Conservation (phyloP, 345 rosid species). For the Eucalyptus polybractea region DNA sequence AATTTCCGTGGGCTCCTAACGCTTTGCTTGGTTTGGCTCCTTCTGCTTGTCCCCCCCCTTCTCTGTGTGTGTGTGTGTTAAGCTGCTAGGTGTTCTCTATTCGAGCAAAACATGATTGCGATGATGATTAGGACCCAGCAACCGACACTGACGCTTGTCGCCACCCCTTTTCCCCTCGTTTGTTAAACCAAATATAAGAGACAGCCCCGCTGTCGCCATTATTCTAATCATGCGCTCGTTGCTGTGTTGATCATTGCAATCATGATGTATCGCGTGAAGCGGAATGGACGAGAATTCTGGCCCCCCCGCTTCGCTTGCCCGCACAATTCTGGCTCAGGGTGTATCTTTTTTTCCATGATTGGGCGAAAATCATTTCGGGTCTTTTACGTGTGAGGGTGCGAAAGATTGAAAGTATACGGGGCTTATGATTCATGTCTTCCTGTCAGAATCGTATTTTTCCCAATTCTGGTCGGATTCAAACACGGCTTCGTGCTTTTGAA, state of each 20-base stretch:
- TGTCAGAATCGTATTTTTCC: background rate
- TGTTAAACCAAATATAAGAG: background rate
- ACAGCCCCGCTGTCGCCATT: background rate
- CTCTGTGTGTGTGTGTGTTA: background rate
- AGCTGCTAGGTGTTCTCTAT: background rate
- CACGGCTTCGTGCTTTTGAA: background rate
- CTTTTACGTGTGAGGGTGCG: background rate
- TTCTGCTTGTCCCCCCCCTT: background rate
- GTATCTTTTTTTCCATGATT: background rate
- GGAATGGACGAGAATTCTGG: background rate
- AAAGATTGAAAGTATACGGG: background rate
- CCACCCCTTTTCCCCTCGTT: background rate
- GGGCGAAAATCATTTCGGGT: background rate
- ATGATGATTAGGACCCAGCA: background rate
- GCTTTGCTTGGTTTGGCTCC: background rate
- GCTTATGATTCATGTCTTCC: background rate
- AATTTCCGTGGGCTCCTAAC: background rate
- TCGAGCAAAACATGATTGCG: background rate
- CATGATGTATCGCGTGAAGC: background rate
- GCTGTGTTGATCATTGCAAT: background rate
- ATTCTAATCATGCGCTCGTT: background rate
- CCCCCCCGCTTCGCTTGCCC: background rate
- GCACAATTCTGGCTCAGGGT: background rate
- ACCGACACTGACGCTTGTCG: background rate
- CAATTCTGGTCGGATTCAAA: background rate